Percentiles rank a stretch among this genome's conserved stretches.
These are phyloP conservation scores for Fonticula alba DNA, from an alignment of 78 protist species.

Conservation along the genomic window DNA sequence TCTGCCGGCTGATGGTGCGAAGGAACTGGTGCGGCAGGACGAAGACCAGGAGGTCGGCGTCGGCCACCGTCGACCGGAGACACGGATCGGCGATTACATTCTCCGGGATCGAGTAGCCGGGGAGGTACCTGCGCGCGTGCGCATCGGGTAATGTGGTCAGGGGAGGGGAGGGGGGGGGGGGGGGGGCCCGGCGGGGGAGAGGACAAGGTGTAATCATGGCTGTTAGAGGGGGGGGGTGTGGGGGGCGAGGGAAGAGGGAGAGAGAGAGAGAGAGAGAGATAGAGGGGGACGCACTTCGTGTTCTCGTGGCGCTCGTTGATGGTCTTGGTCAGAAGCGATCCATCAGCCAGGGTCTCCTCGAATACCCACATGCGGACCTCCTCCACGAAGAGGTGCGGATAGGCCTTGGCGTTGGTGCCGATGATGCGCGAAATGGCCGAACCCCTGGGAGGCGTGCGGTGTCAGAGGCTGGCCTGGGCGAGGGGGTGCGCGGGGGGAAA, in stretches of 20 bases:
- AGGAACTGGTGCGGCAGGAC: conserved; percentile 34
- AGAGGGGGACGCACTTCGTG: conserved; percentile 4
- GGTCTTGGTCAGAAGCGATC: conserved; percentile 32
- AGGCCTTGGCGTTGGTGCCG: conserved; percentile 13
- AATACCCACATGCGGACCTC: conserved; percentile 36
- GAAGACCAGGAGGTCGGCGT: conserved; percentile 31
- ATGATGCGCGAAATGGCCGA: conserved; percentile 26
- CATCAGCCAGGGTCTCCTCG: conserved; percentile 38
- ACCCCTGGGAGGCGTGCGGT: conserved; percentile 5
- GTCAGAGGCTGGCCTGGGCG: not conserved
- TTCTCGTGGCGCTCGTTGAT: conserved; percentile 38
- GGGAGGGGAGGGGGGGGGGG: too few relatives aligned
- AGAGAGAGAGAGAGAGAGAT: too few relatives aligned
- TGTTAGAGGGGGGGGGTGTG: too few relatives aligned
- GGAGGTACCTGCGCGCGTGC: conserved; percentile 15
- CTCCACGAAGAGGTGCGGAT: conserved; percentile 9
- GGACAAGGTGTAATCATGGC: too few relatives aligned
- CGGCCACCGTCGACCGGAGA: conserved; percentile 12
- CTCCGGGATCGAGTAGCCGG: conserved; percentile 26
- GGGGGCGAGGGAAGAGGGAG: too few relatives aligned
- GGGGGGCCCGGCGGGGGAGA: too few relatives aligned
- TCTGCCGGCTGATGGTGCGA: conserved; percentile 2
- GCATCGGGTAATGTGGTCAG: too few relatives aligned
- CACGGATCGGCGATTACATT: conserved; percentile 31
- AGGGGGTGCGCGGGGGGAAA: not conserved